Evolutionary conservation across 805 yeast genomes (phyloP).

Genomic region (Ogataea philodendri): DNA sequence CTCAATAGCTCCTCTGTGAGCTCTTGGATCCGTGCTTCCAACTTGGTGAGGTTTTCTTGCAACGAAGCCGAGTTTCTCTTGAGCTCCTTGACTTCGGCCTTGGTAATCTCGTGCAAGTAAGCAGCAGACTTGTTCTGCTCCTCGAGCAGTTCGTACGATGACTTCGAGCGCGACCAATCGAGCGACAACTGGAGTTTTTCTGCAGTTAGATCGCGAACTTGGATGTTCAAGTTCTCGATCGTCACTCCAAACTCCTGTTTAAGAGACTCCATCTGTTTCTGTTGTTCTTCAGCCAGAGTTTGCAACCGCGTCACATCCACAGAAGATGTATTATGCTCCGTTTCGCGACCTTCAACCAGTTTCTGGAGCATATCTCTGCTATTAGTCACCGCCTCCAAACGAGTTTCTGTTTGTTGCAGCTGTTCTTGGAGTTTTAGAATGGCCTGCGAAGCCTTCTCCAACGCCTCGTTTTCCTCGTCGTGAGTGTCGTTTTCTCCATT

Average conservation of each 20-base stretch:
- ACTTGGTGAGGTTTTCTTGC: conserved; percentile 43
- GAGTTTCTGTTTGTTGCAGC: conserved; percentile 48
- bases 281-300: conserved; percentile 28
- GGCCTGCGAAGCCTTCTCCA: conserved; percentile 57
- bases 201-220: conserved; percentile 38
- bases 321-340: conserved; percentile 2
- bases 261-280: conserved; percentile 39
- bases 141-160: conserved; percentile 51
- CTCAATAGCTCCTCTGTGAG: conserved; percentile 56
- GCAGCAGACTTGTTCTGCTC: conserved; percentile 47
- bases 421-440: conserved; percentile 61
- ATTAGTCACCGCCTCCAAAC: conserved; percentile 51
- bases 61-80: conserved; percentile 38
- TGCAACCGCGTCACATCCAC: conserved; percentile 14
- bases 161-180: conserved; percentile 51
- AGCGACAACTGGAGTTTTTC: conserved; percentile 49
- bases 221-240: conserved; percentile 47
- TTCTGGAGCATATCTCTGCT: conserved; percentile 66
- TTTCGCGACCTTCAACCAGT: conserved; percentile 27
- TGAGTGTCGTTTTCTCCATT: conserved; percentile 56
- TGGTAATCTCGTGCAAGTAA: conserved; percentile 39
- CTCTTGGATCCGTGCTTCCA: conserved; percentile 48
- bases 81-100: conserved; percentile 46
- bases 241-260: conserved; percentile 43
- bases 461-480: conserved; percentile 27